These are phyloP conservation scores for Kuraishia piskuri DNA, from an alignment of 805 yeast species.

Conservation along the genomic window DNA sequence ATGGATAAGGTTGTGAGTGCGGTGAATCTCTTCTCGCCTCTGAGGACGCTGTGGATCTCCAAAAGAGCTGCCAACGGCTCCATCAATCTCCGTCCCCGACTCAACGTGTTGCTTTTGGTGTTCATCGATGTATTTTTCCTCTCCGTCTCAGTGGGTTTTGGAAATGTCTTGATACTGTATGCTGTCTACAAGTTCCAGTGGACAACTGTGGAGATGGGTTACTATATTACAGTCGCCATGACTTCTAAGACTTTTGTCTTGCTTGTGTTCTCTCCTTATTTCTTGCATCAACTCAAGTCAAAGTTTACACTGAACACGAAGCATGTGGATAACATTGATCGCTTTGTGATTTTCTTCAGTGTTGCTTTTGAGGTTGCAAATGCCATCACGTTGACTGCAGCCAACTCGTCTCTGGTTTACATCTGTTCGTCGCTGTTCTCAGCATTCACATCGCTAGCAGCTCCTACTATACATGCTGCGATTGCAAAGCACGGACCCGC, in stretches of 20 bases:
- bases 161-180: conserved; percentile 38
- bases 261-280: conserved; percentile 42
- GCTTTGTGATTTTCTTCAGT: conserved; percentile 17
- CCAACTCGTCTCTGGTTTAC: conserved; percentile 21
- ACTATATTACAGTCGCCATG: conserved; percentile 44
- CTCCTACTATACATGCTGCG: conserved; percentile 53
- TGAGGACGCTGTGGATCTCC: conserved; percentile 47
- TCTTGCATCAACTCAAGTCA: conserved; percentile 27
- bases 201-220: conserved; percentile 46
- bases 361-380: conserved; percentile 31
- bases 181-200: conserved; percentile 46
- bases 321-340: conserved; percentile 40
- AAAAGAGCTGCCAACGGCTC: conserved; percentile 19
- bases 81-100: conserved; percentile 26
- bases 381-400: conserved; percentile 23
- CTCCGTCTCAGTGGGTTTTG: conserved; percentile 30
- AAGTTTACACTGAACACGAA: conserved; percentile 24
- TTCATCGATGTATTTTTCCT: conserved; percentile 34
- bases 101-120: conserved; percentile 40
- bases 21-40: conserved; percentile 32
- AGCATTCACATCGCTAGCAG: conserved; percentile 38
- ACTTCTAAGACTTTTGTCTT: conserved; percentile 39
- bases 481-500: conserved; percentile 55
- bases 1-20: conserved; percentile 1
- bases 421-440: conserved; percentile 27